Conservation (phyloP, 768 basidiomycete genomes). For the Boletus edulis region DNA sequence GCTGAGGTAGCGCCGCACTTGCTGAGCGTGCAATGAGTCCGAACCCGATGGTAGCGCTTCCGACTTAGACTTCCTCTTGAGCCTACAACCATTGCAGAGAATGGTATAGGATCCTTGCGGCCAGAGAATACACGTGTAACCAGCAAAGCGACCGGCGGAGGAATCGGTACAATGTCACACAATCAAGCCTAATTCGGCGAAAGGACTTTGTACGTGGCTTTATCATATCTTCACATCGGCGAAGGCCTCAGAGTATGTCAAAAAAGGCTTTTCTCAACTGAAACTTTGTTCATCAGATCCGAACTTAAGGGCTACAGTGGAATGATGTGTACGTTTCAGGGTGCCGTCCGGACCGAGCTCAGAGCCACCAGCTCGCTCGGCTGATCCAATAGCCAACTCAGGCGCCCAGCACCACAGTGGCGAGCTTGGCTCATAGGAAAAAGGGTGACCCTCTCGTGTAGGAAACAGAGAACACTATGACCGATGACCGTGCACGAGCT, state of each 20-base stretch:
- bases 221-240: neutral
- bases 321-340: neutral
- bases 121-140: no score
- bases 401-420: neutral
- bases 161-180: no score
- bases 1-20: neutral
- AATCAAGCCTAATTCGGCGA: no score
- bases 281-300: neutral
- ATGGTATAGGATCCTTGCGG: no score
- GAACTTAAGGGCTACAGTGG: neutral
- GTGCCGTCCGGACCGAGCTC: neutral
- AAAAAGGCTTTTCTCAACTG: neutral
- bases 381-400: neutral
- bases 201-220: no score
- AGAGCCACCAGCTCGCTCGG: neutral
- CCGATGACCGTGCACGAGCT: constrained; percentile 40
- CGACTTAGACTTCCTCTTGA: neutral
- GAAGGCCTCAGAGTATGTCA: neutral
- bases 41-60: neutral
- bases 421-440: neutral
- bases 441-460: neutral
- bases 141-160: no score
- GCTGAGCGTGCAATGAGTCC: neutral
- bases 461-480: constrained; percentile 1
- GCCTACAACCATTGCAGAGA: neutral